Conservation (phyloP, 2,329 filamentous ascomycete species). For the Botrytis fragariae region DNA sequence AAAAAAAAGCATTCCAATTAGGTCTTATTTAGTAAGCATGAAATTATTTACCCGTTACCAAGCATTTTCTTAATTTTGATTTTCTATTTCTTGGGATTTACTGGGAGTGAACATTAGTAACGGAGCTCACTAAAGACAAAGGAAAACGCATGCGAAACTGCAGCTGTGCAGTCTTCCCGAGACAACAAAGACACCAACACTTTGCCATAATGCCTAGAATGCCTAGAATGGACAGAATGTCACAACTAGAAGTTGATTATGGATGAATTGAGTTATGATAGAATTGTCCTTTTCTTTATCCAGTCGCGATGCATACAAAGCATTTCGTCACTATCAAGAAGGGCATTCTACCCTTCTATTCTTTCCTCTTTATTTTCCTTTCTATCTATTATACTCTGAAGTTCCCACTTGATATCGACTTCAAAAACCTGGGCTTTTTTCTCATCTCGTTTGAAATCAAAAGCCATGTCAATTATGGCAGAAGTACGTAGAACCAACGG, state of each 20-base stretch:
- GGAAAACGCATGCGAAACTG: slow-evolving; percentile 32
- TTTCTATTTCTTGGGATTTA: slow-evolving; percentile 13
- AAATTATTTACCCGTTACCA: slow-evolving; percentile 7
- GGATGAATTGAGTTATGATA: slow-evolving; percentile 31
- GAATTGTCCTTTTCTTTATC: slow-evolving; percentile 38
- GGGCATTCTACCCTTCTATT: slow-evolving; percentile 33
- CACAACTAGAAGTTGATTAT: slow-evolving; percentile 28
- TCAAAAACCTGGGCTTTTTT: not conserved
- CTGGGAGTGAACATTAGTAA: slow-evolving; percentile 18
- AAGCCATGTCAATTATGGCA: slow-evolving; percentile 31
- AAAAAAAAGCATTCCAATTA: slow-evolving; percentile 16
- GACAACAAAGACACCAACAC: slow-evolving; percentile 38
- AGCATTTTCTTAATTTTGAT: slow-evolving; percentile 13
- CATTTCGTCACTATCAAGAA: slow-evolving; percentile 35
- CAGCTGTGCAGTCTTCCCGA: slow-evolving; percentile 36
- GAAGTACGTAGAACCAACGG: slow-evolving; percentile 23
- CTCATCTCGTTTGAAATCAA: not conserved
- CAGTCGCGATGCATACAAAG: slow-evolving; percentile 38
- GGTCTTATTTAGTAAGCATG: slow-evolving; percentile 15
- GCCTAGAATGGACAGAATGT: slow-evolving; percentile 36
- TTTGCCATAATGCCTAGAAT: slow-evolving; percentile 33
- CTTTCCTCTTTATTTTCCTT: slow-evolving; percentile 24
- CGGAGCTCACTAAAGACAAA: slow-evolving; percentile 34
- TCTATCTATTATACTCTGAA: slow-evolving; percentile 22
- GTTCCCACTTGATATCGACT: not conserved